These are phyloP conservation scores for Fusarium illudens DNA, from an alignment of 2,329 filamentous ascomycete species.

Conservation along the genomic window DNA sequence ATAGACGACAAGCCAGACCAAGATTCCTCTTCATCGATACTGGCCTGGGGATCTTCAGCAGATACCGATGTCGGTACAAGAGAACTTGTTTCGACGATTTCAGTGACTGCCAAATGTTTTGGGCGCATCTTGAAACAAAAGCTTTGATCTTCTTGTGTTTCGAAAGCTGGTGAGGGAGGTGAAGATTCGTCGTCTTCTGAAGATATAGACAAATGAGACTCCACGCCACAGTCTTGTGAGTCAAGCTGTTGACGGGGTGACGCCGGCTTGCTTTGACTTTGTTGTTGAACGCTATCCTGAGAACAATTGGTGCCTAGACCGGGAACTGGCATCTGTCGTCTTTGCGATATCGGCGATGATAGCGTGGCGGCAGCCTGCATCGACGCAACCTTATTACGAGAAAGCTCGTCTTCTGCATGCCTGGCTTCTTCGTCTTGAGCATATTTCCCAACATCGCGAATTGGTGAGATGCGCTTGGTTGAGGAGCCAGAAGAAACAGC, in stretches of 20 bases:
- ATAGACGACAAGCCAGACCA: slow-evolving; percentile 35
- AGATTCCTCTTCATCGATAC: slow-evolving; percentile 9
- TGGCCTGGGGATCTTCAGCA: neutral
- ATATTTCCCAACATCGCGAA: slow-evolving; percentile 6
- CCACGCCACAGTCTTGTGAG: neutral
- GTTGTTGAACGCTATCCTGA: slow-evolving; percentile 6
- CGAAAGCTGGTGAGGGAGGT: slow-evolving; percentile 8
- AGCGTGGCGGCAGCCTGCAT: slow-evolving; percentile 38
- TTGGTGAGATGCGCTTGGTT: slow-evolving; percentile 22
- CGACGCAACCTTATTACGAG: slow-evolving; percentile 9
- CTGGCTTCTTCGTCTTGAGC: neutral
- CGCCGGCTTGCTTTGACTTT: slow-evolving; percentile 11
- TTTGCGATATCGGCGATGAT: slow-evolving; percentile 42
- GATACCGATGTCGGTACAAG: neutral
- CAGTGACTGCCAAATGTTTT: neutral
- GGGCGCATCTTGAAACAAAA: slow-evolving; percentile 44
- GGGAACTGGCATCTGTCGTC: slow-evolving; percentile 12
- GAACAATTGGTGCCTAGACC: slow-evolving; percentile 7
- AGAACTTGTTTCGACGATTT: neutral
- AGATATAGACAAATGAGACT: neutral
- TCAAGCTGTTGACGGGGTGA: neutral
- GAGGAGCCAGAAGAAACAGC: slow-evolving; percentile 7
- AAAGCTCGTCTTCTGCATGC: slow-evolving; percentile 27
- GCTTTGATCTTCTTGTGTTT: slow-evolving; percentile 47
- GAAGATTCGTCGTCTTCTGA: neutral